Conservation (phyloP, 441 rosid genomes). For the Populus hybrid region DNA sequence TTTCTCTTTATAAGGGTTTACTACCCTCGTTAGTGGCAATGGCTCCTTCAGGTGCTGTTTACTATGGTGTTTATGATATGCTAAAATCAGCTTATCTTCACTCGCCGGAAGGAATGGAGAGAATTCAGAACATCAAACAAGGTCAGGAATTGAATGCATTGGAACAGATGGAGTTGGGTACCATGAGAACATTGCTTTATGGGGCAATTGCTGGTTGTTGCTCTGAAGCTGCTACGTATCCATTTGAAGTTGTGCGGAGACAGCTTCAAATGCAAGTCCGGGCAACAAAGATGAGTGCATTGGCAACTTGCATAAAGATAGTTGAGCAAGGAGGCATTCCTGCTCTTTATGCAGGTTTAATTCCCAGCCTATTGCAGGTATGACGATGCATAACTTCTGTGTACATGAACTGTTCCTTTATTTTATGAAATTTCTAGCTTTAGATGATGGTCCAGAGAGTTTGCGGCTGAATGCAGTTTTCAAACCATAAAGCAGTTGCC, state of each 20-base stretch:
- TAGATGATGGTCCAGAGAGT: neutral
- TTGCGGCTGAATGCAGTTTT: neutral
- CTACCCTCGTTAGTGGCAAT: conserved; percentile 73
- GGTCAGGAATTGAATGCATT: conserved; percentile 64
- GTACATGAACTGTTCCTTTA: neutral
- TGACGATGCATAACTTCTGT: neutral
- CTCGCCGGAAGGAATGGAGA: conserved; percentile 74
- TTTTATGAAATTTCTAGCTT: neutral
- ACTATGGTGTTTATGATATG: conserved; percentile 86
- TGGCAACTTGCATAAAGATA: conserved; percentile 70
- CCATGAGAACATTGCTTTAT: conserved; percentile 71
- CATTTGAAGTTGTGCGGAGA: conserved; percentile 93
- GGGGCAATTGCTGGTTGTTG: conserved; percentile 93
- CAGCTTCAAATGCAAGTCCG: conserved; percentile 83
- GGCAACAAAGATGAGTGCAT: conserved; percentile 53
- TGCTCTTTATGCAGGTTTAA: conserved; percentile 75
- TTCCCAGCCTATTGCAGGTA: conserved; percentile 93
- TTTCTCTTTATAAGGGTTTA: conserved; percentile 84
- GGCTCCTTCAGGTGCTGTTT: conserved; percentile 97
- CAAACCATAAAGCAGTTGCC: neutral
- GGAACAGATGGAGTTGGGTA: conserved; percentile 78
- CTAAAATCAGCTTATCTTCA: conserved; percentile 74
- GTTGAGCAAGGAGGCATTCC: conserved; percentile 80
- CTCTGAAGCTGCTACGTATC: conserved; percentile 91
- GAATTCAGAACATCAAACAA: conserved; percentile 62